phyloP scores from a whole-genome alignment of 1,284 basidiomycete species.

The Irpex lacteus region DNA sequence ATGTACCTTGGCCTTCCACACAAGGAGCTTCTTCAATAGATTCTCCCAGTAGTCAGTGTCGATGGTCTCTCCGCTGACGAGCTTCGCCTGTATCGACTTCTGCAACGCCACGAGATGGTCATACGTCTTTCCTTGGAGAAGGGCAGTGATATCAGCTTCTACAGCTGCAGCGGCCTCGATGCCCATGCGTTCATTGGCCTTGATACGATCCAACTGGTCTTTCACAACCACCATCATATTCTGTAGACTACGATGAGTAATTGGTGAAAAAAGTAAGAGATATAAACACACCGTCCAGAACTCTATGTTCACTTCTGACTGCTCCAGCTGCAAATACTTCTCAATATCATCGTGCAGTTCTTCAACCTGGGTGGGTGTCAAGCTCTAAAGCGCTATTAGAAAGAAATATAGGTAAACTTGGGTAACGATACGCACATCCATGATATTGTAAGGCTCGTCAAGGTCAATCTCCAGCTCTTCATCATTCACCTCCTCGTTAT shows the following conservation, averaged over 20 bases:
- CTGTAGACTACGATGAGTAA: conserved; percentile 34
- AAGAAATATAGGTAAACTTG: neutral
- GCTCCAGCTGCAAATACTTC: conserved; percentile 87
- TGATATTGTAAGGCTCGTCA: conserved; percentile 96
- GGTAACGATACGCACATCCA: conserved; percentile 64
- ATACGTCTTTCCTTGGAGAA: conserved; percentile 79
- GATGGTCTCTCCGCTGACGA: conserved; percentile 89
- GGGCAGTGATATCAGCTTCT: conserved; percentile 73
- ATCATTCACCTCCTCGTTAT: conserved; percentile 62
- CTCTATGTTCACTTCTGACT: conserved; percentile 84
- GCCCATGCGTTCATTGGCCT: conserved; percentile 55
- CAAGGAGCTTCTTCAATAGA: conserved; percentile 85
- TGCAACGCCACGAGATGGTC: conserved; percentile 85
- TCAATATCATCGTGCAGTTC: conserved; percentile 96
- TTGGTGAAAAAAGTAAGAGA: conserved; percentile 3
- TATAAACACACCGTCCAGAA: conserved; percentile 82
- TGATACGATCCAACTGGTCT: conserved; percentile 83
- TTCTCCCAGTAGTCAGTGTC: conserved; percentile 99
- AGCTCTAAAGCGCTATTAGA: conserved; percentile 54
- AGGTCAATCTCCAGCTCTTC: conserved; percentile 96
- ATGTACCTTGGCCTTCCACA: conserved; percentile 99
- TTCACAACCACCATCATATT: conserved; percentile 98
- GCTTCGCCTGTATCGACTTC: conserved; percentile 83
- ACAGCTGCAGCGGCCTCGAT: conserved; percentile 73
- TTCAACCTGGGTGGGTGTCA: conserved; percentile 84